A percentile compares a stretch with the other conserved stretches of the same genome.
Evolutionary conservation across 1,139 yeast genomes (phyloP).

Genomic region (Blastobotrys elegans): DNA sequence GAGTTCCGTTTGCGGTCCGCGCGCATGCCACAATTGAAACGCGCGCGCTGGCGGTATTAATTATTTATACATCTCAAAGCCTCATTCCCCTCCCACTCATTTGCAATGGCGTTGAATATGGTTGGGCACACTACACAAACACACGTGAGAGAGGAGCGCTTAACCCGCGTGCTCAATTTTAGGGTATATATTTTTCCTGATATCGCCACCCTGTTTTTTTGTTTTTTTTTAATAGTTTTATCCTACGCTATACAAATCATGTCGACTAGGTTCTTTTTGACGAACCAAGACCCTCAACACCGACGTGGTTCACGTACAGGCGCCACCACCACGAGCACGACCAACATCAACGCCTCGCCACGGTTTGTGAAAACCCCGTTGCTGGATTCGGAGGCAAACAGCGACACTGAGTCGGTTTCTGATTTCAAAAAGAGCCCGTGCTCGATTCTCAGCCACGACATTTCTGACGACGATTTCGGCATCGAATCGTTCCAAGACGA

Average conservation of each 20-base stretch:
- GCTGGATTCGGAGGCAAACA: slow-evolving; percentile 3
- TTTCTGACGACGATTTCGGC: slow-evolving; percentile 7
- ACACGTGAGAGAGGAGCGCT: no score
- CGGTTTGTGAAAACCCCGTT: slow-evolving; percentile 8
- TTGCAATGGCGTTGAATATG: no score
- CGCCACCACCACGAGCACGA: slow-evolving; percentile 1
- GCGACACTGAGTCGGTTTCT: slow-evolving; percentile 5
- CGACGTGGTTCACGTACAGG: not conserved
- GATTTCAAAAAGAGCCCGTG: slow-evolving; percentile 2
- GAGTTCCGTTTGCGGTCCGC: no score
- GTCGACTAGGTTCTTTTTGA: slow-evolving; percentile 18
- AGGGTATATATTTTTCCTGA: no score
- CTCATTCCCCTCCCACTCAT: no score
- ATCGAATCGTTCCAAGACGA: slow-evolving; percentile 9
- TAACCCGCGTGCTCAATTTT: no score
- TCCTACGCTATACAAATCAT: not conserved
- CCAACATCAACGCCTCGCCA: slow-evolving; percentile 5
- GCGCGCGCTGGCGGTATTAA: no score
- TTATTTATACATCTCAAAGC: no score
- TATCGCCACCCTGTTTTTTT: no score
- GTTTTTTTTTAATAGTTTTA: no score
- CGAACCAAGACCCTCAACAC: slow-evolving; percentile 19
- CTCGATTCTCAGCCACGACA: slow-evolving; percentile 9
- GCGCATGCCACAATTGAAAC: no score
- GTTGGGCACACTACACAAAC: no score